A percentile compares a stretch with the other conserved stretches of the same genome.
Evolutionary conservation across 2,329 filamentous ascomycete genomes (phyloP).

Genomic region (Saccharata proteae): DNA sequence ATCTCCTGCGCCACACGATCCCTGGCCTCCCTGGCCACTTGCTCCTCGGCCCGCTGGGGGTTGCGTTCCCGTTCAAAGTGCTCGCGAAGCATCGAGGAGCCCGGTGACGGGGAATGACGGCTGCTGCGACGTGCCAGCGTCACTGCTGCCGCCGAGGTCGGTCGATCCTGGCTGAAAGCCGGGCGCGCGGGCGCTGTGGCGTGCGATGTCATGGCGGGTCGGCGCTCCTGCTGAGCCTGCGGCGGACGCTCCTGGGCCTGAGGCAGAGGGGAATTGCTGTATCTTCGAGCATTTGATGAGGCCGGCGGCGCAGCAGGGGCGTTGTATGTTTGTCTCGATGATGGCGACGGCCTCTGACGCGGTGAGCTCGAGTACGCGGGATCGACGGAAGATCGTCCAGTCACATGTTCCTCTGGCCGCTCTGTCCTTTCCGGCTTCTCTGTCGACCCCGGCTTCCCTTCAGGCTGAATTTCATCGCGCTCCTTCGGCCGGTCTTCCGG

Average conservation of each 20-base stretch:
- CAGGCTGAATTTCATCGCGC: too few relatives aligned
- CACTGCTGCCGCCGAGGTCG: conserved; percentile 22
- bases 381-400: too few relatives aligned
- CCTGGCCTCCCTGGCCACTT: conserved; percentile 33
- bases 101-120: conserved; percentile 30
- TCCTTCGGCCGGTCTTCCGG: conserved; percentile 64
- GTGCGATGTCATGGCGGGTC: conserved; percentile 31
- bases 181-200: conserved; percentile 34
- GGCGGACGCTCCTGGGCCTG: conserved; percentile 19
- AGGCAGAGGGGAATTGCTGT: conserved; percentile 22
- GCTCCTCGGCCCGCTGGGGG: conserved; percentile 26
- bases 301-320: conserved; percentile 17
- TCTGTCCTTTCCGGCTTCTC: too few relatives aligned
- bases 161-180: conserved; percentile 22
- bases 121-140: conserved; percentile 53
- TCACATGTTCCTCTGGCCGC: too few relatives aligned
- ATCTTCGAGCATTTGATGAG: conserved; percentile 14
- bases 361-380: too few relatives aligned
- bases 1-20: conserved; percentile 72
- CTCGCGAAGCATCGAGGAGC: conserved; percentile 38
- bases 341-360: too few relatives aligned
- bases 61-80: conserved; percentile 31
- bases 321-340: too few relatives aligned
- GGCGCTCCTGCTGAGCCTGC: conserved; percentile 27
- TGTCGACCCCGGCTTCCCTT: too few relatives aligned